These are phyloP conservation scores for Podospora anserina DNA, from an alignment of 495 filamentous ascomycete genomes.

Conservation along the genomic window DNA sequence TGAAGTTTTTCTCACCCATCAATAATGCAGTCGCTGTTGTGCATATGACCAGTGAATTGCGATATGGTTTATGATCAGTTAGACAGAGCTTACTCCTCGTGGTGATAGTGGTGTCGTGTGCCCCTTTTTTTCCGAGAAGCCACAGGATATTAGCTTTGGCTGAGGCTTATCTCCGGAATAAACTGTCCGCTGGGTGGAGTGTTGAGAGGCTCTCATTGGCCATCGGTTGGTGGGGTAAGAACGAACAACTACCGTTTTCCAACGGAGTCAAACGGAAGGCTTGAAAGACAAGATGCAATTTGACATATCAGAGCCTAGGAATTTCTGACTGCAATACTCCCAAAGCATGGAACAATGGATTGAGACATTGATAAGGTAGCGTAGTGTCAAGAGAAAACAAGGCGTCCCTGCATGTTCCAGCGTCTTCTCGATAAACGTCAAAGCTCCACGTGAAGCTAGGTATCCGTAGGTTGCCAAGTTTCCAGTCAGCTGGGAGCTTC, in stretches of 20 bases:
- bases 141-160: background rate
- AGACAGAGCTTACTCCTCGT: no score
- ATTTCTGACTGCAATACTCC: background rate
- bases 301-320: no score
- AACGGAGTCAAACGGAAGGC: background rate
- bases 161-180: background rate
- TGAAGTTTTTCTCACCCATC: no score
- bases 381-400: background rate
- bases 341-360: background rate
- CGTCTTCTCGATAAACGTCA: background rate
- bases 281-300: background rate
- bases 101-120: no score
- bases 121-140: no score
- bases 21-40: no score
- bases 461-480: conserved; percentile 5
- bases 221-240: background rate
- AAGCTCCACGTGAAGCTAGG: conserved; percentile 6
- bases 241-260: background rate
- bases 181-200: background rate
- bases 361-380: background rate
- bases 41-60: no score
- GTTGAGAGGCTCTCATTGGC: background rate
- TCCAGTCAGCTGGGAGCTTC: conserved; percentile 4
- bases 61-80: no score
- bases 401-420: background rate